Conservation (phyloP, 2,329 filamentous ascomycete species). For the Ophiognomonia clavigignenti-juglandacearum region DNA sequence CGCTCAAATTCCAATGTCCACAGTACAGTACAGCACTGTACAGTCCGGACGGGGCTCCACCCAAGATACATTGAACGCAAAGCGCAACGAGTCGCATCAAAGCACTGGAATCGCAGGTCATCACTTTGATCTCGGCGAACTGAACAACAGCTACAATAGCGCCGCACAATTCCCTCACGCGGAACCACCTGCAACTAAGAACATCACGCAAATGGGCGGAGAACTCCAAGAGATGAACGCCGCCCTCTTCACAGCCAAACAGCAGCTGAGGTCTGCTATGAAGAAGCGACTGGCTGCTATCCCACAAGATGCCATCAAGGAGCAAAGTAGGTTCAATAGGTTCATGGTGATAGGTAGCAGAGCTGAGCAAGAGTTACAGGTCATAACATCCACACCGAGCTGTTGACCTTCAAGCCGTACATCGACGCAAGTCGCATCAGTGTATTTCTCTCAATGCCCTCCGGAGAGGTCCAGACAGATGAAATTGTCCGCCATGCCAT, state of each 20-base stretch:
- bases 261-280: slow-evolving; percentile 67
- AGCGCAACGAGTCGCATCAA: too few relatives aligned
- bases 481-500: slow-evolving; percentile 79
- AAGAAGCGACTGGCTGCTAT: slow-evolving; percentile 60
- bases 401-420: slow-evolving; percentile 70
- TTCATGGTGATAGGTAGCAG: slow-evolving; percentile 19
- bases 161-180: too few relatives aligned
- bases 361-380: slow-evolving; percentile 41
- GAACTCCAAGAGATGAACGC: slow-evolving; percentile 38
- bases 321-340: slow-evolving; percentile 60
- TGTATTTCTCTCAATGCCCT: slow-evolving; percentile 90
- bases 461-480: slow-evolving; percentile 78
- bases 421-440: slow-evolving; percentile 69
- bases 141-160: too few relatives aligned
- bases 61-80: too few relatives aligned
- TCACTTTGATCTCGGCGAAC: too few relatives aligned
- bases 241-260: slow-evolving; percentile 64
- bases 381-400: slow-evolving; percentile 54
- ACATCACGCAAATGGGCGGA: slow-evolving; percentile 9
- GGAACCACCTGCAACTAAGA: too few relatives aligned
- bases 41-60: too few relatives aligned
- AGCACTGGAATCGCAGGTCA: too few relatives aligned
- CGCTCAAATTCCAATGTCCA: too few relatives aligned
- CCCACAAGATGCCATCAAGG: slow-evolving; percentile 53
- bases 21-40: too few relatives aligned